phyloP scores from a whole-genome alignment of 192 early-diverging fungal species.

The Backusella parvicylindrica region DNA sequence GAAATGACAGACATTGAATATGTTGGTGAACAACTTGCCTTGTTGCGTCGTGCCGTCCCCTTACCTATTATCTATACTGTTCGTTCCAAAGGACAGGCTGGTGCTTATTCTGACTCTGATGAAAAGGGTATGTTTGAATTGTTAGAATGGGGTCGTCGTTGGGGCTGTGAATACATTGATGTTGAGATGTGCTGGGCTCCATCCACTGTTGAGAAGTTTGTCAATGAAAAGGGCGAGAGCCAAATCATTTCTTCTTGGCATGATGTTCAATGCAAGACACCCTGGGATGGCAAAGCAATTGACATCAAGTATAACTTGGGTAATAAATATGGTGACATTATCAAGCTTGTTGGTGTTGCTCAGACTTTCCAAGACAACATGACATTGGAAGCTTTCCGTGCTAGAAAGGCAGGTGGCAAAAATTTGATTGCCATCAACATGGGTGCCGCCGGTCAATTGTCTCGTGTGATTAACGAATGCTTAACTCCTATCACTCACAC shows the following conservation, averaged over 20 bases:
- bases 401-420: conserved; percentile 43
- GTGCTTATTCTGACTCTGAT: conserved; percentile 70
- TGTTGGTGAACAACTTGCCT: conserved; percentile 74
- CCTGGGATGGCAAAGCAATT: conserved; percentile 60
- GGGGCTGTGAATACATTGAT: conserved; percentile 95
- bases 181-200: conserved; percentile 63
- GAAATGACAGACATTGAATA: conserved; percentile 49
- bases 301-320: conserved; percentile 53
- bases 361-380: conserved; percentile 78
- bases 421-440: conserved; percentile 95
- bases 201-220: conserved; percentile 41
- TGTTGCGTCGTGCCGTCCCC: conserved; percentile 63
- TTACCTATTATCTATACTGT: conserved; percentile 95
- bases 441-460: conserved; percentile 86
- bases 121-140: conserved; percentile 62
- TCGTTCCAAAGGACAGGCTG: conserved; percentile 83
- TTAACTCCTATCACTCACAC: conserved; percentile 94
- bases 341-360: conserved; percentile 90
- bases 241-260: conserved; percentile 88
- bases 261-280: conserved; percentile 61
- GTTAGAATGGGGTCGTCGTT: conserved; percentile 63
- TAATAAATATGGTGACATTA: conserved; percentile 70
- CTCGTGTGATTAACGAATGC: conserved; percentile 84
- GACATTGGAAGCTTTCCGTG: conserved; percentile 68
- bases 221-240: conserved; percentile 56